phyloP scores from a whole-genome alignment of 2,329 filamentous ascomycete species.

The Colletotrichum tofieldiae region DNA sequence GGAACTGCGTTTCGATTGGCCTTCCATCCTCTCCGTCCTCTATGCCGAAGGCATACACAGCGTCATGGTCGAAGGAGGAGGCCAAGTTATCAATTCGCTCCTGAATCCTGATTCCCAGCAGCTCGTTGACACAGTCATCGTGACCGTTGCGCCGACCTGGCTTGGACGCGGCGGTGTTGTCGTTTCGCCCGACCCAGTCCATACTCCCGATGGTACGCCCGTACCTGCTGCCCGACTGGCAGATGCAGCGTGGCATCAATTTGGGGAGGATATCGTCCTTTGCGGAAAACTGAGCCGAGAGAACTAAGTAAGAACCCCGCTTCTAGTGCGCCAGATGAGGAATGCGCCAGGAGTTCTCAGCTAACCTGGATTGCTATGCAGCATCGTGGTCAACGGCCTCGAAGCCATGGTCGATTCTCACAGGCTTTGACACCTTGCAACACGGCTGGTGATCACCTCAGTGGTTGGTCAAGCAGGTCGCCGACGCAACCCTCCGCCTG shows the following conservation, averaged over 20 bases:
- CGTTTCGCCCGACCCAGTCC: slow-evolving; percentile 78
- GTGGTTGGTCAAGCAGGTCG: slow-evolving; percentile 14
- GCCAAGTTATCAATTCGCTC: slow-evolving; percentile 84
- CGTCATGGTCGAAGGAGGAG: slow-evolving; percentile 95
- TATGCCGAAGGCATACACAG: slow-evolving; percentile 75
- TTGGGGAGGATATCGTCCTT: slow-evolving; percentile 88
- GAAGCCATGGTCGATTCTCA: neutral
- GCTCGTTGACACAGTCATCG: slow-evolving; percentile 84
- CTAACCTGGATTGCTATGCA: slow-evolving; percentile 16
- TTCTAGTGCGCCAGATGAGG: neutral
- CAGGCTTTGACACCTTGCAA: neutral
- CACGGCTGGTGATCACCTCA: slow-evolving; percentile 12
- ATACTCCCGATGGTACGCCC: slow-evolving; percentile 64
- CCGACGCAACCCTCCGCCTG: slow-evolving; percentile 9
- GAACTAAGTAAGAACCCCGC: slow-evolving; percentile 23
- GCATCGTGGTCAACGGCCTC: neutral
- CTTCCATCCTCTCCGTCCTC: slow-evolving; percentile 73
- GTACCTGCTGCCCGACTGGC: slow-evolving; percentile 76
- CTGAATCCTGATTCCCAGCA: slow-evolving; percentile 73
- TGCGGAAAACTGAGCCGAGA: slow-evolving; percentile 72
- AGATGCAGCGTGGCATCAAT: slow-evolving; percentile 80
- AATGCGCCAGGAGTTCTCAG: neutral
- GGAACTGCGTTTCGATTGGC: slow-evolving; percentile 73
- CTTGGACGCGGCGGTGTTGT: slow-evolving; percentile 87
- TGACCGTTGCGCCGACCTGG: slow-evolving; percentile 93